Conservation (phyloP, 2,329 filamentous ascomycete genomes). For the Cyclaneusma minus region DNA sequence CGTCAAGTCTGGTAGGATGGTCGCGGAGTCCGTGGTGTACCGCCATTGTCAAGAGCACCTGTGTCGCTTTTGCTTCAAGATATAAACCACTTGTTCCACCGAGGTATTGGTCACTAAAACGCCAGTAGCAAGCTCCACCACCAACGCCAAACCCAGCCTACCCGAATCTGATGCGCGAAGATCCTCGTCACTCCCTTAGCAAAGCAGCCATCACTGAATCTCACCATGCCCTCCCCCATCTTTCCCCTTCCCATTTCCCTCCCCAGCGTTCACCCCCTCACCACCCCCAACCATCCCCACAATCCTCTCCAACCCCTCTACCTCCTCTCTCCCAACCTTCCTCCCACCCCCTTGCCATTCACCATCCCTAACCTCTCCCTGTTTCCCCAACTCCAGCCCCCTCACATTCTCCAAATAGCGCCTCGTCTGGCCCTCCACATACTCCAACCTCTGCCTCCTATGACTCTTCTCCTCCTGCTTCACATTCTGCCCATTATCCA, state of each 20-base stretch:
- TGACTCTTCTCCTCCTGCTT: slow-evolving; percentile 34
- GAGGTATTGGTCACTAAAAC: no score
- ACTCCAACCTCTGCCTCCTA: slow-evolving; percentile 58
- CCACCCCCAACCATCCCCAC: slow-evolving; percentile 27
- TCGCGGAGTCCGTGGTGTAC: no score
- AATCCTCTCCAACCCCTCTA: slow-evolving; percentile 38
- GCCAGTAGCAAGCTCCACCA: no score
- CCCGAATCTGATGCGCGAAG: no score
- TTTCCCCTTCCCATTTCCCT: slow-evolving; percentile 6
- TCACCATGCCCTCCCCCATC: no score
- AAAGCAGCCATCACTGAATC: no score
- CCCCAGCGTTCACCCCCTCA: slow-evolving; percentile 5
- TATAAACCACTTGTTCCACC: no score
- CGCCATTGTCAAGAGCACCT: no score
- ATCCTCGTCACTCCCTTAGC: no score
- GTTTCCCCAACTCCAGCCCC: slow-evolving; percentile 47
- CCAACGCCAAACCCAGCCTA: no score
- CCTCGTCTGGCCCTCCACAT: slow-evolving; percentile 67
- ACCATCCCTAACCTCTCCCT: slow-evolving; percentile 47
- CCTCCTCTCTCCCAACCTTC: slow-evolving; percentile 33
- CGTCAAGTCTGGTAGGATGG: no score
- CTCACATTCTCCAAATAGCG: slow-evolving; percentile 58
- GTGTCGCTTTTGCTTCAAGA: no score
- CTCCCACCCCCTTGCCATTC: slow-evolving; percentile 44
- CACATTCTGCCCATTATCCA: slow-evolving; percentile 14